Evolutionary conservation across 1,284 basidiomycete genomes (phyloP).

Genomic region (Ganoderma lucidum): DNA sequence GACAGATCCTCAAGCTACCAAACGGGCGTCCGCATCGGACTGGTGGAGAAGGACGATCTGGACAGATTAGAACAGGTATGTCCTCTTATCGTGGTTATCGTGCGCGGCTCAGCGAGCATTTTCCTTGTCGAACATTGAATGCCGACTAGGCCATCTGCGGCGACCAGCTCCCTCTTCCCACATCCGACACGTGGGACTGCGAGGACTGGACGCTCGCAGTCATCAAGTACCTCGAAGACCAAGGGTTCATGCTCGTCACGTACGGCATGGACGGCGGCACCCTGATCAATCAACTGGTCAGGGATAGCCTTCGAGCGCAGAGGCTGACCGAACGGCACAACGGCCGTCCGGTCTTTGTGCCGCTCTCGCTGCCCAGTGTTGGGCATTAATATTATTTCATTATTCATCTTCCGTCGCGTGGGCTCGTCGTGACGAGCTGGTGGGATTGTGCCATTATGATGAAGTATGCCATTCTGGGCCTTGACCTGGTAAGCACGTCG

Average conservation of each 20-base stretch:
- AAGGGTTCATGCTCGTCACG: conserved; percentile 3
- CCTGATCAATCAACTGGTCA: not conserved
- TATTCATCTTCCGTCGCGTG: not conserved
- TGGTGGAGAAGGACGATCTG: conserved; percentile 1
- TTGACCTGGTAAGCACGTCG: no score
- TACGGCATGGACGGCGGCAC: not conserved
- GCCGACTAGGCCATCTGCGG: not conserved
- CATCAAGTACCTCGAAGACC: not conserved
- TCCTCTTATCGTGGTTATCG: not conserved
- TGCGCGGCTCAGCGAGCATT: not conserved
- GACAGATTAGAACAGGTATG: not conserved
- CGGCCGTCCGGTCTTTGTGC: not conserved
- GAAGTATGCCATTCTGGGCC: no score
- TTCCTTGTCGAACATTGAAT: not conserved
- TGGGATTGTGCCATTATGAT: no score
- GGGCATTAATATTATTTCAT: not conserved
- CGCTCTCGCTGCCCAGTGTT: not conserved
- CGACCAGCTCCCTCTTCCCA: not conserved
- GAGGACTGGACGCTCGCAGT: conserved; percentile 5
- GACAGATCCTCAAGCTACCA: not conserved
- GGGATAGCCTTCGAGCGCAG: not conserved
- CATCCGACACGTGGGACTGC: conserved; percentile 1
- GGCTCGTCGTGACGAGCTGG: no score
- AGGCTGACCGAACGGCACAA: not conserved
- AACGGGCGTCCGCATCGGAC: not conserved